Conservation (phyloP, 768 basidiomycete genomes). For the Mycena capillaripes region DNA sequence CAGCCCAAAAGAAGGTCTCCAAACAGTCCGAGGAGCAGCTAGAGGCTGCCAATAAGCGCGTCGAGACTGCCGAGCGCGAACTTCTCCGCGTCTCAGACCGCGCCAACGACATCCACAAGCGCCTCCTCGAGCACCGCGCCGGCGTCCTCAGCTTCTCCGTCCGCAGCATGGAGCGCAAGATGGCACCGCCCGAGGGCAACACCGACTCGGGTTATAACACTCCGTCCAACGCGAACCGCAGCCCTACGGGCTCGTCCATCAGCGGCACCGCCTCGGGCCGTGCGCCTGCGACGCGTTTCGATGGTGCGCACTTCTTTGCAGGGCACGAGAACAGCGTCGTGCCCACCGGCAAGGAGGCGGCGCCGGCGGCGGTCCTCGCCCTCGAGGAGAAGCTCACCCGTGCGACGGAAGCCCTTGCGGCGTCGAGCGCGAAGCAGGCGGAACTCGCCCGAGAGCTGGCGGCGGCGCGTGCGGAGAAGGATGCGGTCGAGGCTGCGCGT, state of each 20-base stretch:
- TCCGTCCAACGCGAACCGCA: conserved; percentile 65
- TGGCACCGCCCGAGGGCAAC: conserved; percentile 43
- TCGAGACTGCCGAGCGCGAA: conserved; percentile 79
- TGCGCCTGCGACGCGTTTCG: conserved; percentile 67
- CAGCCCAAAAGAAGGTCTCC: conserved; percentile 67
- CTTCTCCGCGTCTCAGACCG: conserved; percentile 77
- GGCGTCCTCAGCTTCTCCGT: conserved; percentile 84
- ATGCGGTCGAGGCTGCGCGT: conserved; percentile 75
- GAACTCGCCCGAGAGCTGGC: conserved; percentile 75
- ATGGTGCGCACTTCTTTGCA: conserved; percentile 88
- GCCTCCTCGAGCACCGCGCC: conserved; percentile 85
- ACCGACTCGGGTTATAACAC: conserved; percentile 70
- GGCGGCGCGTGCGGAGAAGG: conserved; percentile 75
- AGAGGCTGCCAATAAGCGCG: conserved; percentile 79
- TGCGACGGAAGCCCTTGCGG: conserved; percentile 69
- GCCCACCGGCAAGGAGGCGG: conserved; percentile 61
- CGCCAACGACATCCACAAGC: conserved; percentile 71
- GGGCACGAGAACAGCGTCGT: conserved; percentile 81
- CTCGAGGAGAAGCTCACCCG: conserved; percentile 78
- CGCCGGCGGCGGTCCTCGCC: conserved; percentile 58
- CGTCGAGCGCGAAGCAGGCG: conserved; percentile 71
- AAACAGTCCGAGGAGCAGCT: conserved; percentile 81
- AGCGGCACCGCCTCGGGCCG: conserved; percentile 58
- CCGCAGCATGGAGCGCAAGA: conserved; percentile 74
- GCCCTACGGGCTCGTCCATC: conserved; percentile 60